Evolutionary conservation across 139 green algal species (phyloP), one percentile per base, ranked within the genome.

Genomic region (Zygnema circumcarinatum): DNA sequence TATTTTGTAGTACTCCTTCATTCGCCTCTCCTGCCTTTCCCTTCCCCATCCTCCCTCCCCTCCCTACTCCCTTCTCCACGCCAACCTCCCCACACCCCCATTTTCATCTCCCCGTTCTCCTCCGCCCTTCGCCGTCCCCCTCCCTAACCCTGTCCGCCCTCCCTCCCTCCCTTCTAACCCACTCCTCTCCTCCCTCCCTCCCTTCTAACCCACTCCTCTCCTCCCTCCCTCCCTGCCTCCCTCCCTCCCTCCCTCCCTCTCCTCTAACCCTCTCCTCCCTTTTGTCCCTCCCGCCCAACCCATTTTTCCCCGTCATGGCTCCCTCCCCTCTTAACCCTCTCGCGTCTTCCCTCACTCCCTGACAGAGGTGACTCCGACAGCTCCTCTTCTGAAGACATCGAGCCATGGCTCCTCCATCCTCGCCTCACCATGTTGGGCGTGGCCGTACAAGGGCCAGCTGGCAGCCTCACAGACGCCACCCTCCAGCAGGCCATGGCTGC

Each of bases 401-500:
- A 62, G 7, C 75, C 33, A 16, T 7, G 75, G 20, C 47, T 53
- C 32, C 38, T 83, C 36, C 75, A 68, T 21, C 75, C 75, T 2
- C 2, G 32, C 2, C 75, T 83, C 2, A 83, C 75, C 21, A 83
- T 83, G 75, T 53, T 83, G 32, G 75, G 75, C 2, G 53, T 83
- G 2, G 75, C 38, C 21, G 32, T 83, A 2, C 33, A 83, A 52
- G 35, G 36, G 36, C 35, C 69, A 41, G 35, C 69, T 39, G 75
- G 75, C 36, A 72, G 39, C 32, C 38, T 53, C 20, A 52, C n/a
- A 47, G 75, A 83, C 75, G 38, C n/a, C 39, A 72, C 32, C 3
- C 75, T 83, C 21, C 75, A 83, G 75, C 75, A 83, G 3, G 75
- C 75, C 31, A 38, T 83, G 75, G 75, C 75, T 38, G 75, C n/a